Evolutionary conservation across 2,329 filamentous ascomycete species (phyloP).

Genomic region (Penicillium corylophilum): DNA sequence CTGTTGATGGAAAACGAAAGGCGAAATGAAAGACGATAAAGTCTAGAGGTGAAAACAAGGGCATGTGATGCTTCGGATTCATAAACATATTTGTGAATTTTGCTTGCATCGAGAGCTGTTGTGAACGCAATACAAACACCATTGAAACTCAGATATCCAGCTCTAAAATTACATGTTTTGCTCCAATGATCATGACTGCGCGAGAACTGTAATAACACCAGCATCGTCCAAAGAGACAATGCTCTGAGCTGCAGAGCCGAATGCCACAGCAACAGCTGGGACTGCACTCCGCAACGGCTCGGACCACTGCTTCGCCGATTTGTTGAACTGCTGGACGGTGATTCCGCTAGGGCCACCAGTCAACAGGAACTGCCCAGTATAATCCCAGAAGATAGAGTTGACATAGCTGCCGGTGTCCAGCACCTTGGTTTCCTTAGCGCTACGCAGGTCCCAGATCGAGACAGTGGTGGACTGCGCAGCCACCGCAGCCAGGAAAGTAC

Average conservation of each 20-base stretch:
- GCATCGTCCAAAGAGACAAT: constrained; percentile 73
- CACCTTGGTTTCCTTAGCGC: constrained; percentile 77
- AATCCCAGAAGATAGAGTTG: constrained; percentile 81
- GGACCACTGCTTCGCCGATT: constrained; percentile 83
- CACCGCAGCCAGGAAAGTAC: constrained; percentile 87
- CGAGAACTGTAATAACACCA: constrained; percentile 72
- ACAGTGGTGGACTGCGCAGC: constrained; percentile 75
- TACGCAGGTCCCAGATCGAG: constrained; percentile 88
- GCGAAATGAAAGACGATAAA: background rate
- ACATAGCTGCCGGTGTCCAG: constrained; percentile 80
- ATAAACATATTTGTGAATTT: constrained; percentile 7
- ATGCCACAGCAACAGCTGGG: constrained; percentile 69
- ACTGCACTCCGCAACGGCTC: constrained; percentile 78
- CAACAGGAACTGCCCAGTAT: constrained; percentile 89
- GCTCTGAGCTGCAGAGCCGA: constrained; percentile 73
- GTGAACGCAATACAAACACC: constrained; percentile 20
- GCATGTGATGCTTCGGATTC: background rate
- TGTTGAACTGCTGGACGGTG: constrained; percentile 85
- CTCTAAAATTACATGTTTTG: constrained; percentile 27
- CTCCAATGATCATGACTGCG: constrained; percentile 47
- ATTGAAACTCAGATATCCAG: constrained; percentile 18
- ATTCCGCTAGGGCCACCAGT: constrained; percentile 76
- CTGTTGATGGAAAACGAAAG: background rate
- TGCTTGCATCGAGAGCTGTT: constrained; percentile 15
- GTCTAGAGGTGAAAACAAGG: background rate